Evolutionary conservation across 2,329 filamentous ascomycete genomes (phyloP).

Genomic region (Pseudomassariella vexata): DNA sequence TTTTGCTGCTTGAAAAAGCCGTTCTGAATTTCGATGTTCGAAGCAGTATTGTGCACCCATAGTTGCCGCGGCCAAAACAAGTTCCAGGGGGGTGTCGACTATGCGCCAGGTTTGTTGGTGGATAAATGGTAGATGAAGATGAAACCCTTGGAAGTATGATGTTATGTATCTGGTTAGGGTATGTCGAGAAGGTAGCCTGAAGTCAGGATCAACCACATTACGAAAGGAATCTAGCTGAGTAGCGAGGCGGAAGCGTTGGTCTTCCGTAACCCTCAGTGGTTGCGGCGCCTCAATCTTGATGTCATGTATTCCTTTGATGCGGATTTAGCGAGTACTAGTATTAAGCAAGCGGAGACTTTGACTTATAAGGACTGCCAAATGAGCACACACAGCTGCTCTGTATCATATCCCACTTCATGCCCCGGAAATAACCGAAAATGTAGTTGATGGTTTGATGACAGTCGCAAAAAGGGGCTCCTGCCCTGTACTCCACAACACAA

Average conservation of each 20-base stretch:
- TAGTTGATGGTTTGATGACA: too few relatives aligned
- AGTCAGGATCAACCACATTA: constrained; percentile 21
- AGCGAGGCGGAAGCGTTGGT: constrained; percentile 22
- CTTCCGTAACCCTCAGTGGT: constrained; percentile 22
- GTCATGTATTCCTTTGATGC: constrained; percentile 6
- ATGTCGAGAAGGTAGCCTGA: constrained; percentile 28
- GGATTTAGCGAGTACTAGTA: background rate
- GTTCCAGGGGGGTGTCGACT: constrained; percentile 23
- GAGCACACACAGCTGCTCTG: too few relatives aligned
- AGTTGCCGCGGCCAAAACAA: constrained; percentile 25
- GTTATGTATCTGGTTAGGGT: constrained; percentile 29
- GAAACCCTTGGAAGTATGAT: constrained; percentile 30
- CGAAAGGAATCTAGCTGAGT: constrained; percentile 20
- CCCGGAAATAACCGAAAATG: too few relatives aligned
- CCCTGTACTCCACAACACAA: too few relatives aligned
- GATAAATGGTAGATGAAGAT: constrained; percentile 31
- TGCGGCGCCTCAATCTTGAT: constrained; percentile 6
- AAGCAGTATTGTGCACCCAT: constrained; percentile 33
- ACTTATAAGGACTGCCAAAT: too few relatives aligned
- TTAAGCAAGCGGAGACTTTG: too few relatives aligned
- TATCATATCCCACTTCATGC: too few relatives aligned
- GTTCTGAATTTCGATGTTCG: constrained; percentile 27
- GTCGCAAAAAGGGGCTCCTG: too few relatives aligned
- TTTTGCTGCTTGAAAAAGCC: constrained; percentile 26
- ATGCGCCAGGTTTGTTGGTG: constrained; percentile 28